Base-by-base conservation (phyloP, 192 early-diverging fungal species). In the Backusella psychrophila region DNA sequence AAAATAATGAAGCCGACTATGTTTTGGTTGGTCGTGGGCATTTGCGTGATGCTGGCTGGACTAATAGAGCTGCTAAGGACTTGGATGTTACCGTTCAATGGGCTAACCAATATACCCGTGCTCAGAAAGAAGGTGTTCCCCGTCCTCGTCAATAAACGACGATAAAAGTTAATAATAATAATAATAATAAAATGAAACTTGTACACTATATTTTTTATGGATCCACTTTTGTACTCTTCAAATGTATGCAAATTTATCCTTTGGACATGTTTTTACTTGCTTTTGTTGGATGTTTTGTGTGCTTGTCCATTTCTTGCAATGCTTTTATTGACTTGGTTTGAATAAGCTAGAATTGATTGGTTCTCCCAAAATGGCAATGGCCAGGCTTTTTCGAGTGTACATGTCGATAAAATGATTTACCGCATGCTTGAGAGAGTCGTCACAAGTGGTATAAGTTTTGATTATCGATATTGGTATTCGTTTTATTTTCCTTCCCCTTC, bases 1-100 rank as follows among this genome's bases (percentile, higher is more conserved):
- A 86, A 26, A 63, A 77, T 0, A 85, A 85, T n/a, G 77, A 83
- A 56, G 96, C 96, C 0, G 95, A 97, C 80, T 38, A 92, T 41
- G 83, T 97, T 14, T 86, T 93, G 7, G 33, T 94, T 6, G 96
- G 83, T 6, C 85, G 96, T 17, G 86, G 77, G 26, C 89, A 92
- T 73, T 79, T 97, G 81, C 80, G 90, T 39, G 85, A 97, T 53
- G 86, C 94, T 21, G 81, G 72, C 38, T 96, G 90, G 84, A 90
- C 88, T 29, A 68, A 91, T 34, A 79, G 88, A 23, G 90, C 90
- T 34, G 95, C 90, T 14, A 26, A 75, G 3, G 85, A 94, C 59
- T 80, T 97, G 31, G 88, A 86, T 21, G 89, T 92, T 21, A 87
- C 90, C 23, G 86, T 88, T 19, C 77, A 87, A 39, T 90, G 85